Evolutionary conservation across 768 basidiomycete species (phyloP).

Genomic region (Leccinum truebloodii): DNA sequence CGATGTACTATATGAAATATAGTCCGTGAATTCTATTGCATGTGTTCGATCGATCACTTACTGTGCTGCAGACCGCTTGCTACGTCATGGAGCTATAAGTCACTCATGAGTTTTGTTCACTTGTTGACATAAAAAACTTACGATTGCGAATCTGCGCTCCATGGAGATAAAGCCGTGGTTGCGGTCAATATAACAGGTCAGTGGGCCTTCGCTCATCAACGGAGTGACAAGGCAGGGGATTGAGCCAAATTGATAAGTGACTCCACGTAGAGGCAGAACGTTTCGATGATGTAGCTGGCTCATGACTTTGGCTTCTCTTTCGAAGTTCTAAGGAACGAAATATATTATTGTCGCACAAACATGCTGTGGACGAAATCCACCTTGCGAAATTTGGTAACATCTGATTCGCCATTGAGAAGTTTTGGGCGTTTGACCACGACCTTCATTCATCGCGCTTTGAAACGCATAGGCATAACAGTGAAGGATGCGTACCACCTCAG

Average conservation of each 20-base stretch:
- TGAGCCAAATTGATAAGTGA: conserved; percentile 12
- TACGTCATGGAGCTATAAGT: conserved; percentile 12
- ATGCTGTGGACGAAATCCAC: background rate
- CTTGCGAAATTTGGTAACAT: conserved; percentile 5
- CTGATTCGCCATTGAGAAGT: background rate
- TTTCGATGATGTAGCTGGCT: conserved; percentile 9
- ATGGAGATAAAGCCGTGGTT: conserved; percentile 2
- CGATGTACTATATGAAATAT: conserved; percentile 7
- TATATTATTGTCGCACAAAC: background rate
- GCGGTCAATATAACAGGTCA: conserved; percentile 7
- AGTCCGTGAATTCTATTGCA: background rate
- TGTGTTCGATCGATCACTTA: background rate
- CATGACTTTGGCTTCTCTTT: conserved; percentile 9
- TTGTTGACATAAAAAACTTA: background rate
- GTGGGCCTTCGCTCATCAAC: conserved; percentile 13
- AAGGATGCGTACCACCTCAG: conserved; percentile 13
- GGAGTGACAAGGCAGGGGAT: conserved; percentile 16
- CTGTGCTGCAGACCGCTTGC: conserved; percentile 15
- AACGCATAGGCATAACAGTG: background rate
- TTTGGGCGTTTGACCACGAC: conserved; percentile 16
- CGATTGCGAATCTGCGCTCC: conserved; percentile 6
- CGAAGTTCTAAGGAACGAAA: conserved; percentile 6
- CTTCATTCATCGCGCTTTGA: background rate
- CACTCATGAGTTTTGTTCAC: background rate
- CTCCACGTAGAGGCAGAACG: conserved; percentile 13